Conservation (phyloP, 2,329 filamentous ascomycete species). For the Beauveria australis region DNA sequence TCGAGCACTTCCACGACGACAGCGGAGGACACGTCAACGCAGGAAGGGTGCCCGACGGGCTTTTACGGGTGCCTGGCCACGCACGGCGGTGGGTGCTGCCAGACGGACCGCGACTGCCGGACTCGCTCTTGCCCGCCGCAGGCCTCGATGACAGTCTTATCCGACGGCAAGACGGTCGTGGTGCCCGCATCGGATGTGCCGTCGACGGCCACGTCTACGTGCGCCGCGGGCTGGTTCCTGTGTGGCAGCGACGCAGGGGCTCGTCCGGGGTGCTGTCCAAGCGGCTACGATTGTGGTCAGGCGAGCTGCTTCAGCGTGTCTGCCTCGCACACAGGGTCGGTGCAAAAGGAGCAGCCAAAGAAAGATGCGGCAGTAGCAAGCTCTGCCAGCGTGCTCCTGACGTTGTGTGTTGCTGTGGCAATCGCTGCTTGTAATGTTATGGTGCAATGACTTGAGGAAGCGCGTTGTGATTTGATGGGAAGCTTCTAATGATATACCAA, state of each 20-base stretch:
- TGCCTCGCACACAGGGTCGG: slow-evolving; percentile 45
- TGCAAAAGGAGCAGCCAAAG: slow-evolving; percentile 37
- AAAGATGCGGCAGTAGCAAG: background rate
- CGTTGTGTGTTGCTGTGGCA: background rate
- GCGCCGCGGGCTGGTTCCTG: slow-evolving; percentile 76
- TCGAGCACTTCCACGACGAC: slow-evolving; percentile 21
- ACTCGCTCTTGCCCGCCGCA: slow-evolving; percentile 66
- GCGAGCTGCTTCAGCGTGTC: slow-evolving; percentile 58
- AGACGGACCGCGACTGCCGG: slow-evolving; percentile 76
- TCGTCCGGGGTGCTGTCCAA: slow-evolving; percentile 77
- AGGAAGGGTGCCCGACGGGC: slow-evolving; percentile 64
- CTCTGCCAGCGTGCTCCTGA: background rate
- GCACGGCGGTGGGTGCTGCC: slow-evolving; percentile 79
- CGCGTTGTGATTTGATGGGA: background rate
- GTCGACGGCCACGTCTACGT: slow-evolving; percentile 39
- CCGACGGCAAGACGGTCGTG: slow-evolving; percentile 61
- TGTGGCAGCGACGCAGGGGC: slow-evolving; percentile 47
- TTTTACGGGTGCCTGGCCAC: slow-evolving; percentile 87
- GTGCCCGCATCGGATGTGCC: slow-evolving; percentile 47
- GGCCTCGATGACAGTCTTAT: slow-evolving; percentile 54
- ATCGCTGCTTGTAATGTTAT: background rate
- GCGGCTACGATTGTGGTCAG: slow-evolving; percentile 63
- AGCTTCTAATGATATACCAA: background rate
- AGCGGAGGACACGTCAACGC: slow-evolving; percentile 29
- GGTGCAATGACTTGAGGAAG: background rate